Evolutionary conservation across 768 basidiomycete genomes (phyloP), one percentile per base, ranked within the genome.

Genomic region (Auriculariales sp.): DNA sequence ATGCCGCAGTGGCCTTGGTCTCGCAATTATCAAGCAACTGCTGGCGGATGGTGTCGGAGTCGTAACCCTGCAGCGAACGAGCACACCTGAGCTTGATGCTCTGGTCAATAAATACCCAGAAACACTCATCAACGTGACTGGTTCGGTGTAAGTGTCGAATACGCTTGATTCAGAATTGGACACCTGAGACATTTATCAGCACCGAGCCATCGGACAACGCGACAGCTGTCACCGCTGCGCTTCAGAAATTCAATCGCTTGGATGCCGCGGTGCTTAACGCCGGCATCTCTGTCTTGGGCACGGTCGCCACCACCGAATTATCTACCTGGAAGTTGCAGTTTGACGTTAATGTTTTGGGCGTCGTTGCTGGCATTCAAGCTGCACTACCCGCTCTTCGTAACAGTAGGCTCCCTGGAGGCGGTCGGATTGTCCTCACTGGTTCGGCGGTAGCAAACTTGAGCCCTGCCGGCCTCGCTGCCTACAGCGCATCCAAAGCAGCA

Each of bases 221-320:
- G 14, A 56, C 64, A 19, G 82, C 79, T 15, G 75, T 93, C 52
- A 52, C 62, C 27, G 64, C 63, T 22, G 79, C 74, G 11, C 59
- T 68, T 35, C 67, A 71, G 52, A 75, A 60, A 45, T 87, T 76
- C 62, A 71, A 77, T 19, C 68, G 70, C 44, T 68, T 92, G 51
- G 89, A 93, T 61, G 81, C 74, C 25, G 66, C 94, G 51, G 64
- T 94, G 52, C 70, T 97, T 47, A 95, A 91, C 56, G 92, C 91
- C 14, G 92, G 75, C 3, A 75, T 92, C 22, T 78, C 81, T 34
- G 87, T 88, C n/a, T 56, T 91, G 19, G 74, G 78, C 51, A 71
- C 69, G 32, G 73, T 85, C 48, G 70, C 68, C 30, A 68, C 71
- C 9, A 58, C 64, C 22, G 61, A 72, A 14, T 54, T 83, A 32